These are phyloP conservation scores for Rhynchospora breviuscula DNA, from an alignment of 176 grass and related monocot genomes.

Conservation along the genomic window DNA sequence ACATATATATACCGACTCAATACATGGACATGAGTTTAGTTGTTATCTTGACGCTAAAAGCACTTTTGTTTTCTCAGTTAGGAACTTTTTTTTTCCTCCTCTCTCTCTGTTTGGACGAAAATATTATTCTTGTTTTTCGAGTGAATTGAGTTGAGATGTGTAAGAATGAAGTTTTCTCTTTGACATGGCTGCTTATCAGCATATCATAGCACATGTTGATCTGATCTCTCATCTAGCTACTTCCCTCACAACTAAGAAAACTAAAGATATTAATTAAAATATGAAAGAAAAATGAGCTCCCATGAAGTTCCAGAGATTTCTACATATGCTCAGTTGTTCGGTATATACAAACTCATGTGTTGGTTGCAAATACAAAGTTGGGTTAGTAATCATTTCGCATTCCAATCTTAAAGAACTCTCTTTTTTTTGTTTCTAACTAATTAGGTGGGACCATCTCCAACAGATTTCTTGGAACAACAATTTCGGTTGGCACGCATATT, in stretches of 20 bases:
- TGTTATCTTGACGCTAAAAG: not conserved
- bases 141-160: not conserved
- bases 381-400: not conserved
- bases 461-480: not conserved
- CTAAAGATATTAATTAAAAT: not conserved
- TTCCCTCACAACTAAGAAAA: not conserved
- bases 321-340: not conserved
- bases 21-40: no score
- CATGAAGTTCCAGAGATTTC: not conserved
- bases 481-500: not conserved
- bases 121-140: not conserved
- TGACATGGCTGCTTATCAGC: slow-evolving; percentile 10
- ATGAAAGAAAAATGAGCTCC: not conserved
- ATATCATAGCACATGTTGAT: slow-evolving; percentile 8
- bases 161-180: not conserved
- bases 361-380: not conserved
- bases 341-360: not conserved
- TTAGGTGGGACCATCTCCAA: not conserved
- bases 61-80: not conserved
- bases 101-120: not conserved
- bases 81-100: not conserved
- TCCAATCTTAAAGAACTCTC: not conserved
- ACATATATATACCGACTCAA: no score
- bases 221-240: not conserved
- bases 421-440: not conserved